Percentiles rank a stretch among this genome's conserved stretches.
Conservation (phyloP, 768 basidiomycete species). For the Boletus eberwhitei region DNA sequence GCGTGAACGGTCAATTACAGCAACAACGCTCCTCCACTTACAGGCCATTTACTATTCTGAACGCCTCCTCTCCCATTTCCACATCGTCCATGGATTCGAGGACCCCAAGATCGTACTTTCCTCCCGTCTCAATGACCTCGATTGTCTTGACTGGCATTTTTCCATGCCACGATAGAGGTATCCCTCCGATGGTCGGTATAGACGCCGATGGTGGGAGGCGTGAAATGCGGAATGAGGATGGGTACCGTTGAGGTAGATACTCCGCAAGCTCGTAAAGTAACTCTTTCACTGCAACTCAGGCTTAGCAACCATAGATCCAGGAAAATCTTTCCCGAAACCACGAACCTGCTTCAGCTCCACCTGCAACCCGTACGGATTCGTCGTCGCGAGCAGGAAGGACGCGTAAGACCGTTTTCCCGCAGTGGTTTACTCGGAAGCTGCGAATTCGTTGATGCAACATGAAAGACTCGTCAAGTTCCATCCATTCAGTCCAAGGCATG, state of each 20-base stretch:
- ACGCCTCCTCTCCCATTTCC: conserved; percentile 48
- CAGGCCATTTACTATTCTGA: conserved; percentile 62
- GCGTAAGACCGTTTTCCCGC: conserved; percentile 45
- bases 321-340: background rate
- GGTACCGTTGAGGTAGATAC: conserved; percentile 65
- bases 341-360: conserved; percentile 33
- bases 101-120: conserved; percentile 50
- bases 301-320: background rate
- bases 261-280: conserved; percentile 67
- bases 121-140: conserved; percentile 48
- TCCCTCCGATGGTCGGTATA: conserved; percentile 19
- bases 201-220: conserved; percentile 30
- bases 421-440: conserved; percentile 48
- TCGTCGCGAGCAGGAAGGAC: conserved; percentile 47
- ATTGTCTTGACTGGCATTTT: conserved; percentile 51
- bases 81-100: conserved; percentile 24
- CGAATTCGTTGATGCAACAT: conserved; percentile 55
- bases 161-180: conserved; percentile 39
- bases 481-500: conserved; percentile 75
- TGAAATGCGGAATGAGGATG: conserved; percentile 50
- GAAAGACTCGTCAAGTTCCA: conserved; percentile 68
- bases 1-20: background rate
- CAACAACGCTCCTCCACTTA: conserved; percentile 34
- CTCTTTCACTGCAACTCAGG: conserved; percentile 49
- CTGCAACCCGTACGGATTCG: conserved; percentile 33